These are phyloP conservation scores for Mimosa bimucronata DNA, from an alignment of 306 rosid species.

Conservation along the genomic window DNA sequence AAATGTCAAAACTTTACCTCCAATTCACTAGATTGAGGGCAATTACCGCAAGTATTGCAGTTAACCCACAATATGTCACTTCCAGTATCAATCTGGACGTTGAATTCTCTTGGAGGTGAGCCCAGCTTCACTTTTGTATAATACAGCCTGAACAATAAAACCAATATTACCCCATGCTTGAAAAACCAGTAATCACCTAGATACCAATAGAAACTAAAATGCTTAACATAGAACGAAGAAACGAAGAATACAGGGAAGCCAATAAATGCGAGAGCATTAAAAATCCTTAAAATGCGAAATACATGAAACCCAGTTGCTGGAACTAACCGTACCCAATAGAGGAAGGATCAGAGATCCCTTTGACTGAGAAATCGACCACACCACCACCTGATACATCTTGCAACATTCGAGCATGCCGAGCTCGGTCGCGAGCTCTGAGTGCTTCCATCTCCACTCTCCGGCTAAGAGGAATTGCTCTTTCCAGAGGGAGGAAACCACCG, in stretches of 20 bases:
- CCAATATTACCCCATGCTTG: constrained; percentile 36
- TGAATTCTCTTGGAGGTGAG: constrained; percentile 89
- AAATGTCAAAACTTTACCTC: constrained; percentile 56
- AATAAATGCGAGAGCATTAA: constrained; percentile 26
- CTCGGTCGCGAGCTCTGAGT: constrained; percentile 76
- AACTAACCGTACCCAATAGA: constrained; percentile 64
- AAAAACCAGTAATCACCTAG: neutral
- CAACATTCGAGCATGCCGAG: constrained; percentile 79
- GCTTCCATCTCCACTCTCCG: constrained; percentile 51
- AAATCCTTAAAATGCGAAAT: neutral
- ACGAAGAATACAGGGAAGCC: neutral
- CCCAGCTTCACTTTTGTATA: constrained; percentile 92
- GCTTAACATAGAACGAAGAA: neutral
- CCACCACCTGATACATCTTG: constrained; percentile 58
- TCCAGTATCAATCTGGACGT: constrained; percentile 93
- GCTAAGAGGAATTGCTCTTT: constrained; percentile 69
- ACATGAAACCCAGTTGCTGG: constrained; percentile 30
- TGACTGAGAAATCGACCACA: constrained; percentile 84
- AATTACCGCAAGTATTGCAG: constrained; percentile 81
- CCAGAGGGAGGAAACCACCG: constrained; percentile 59
- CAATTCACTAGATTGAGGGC: constrained; percentile 84
- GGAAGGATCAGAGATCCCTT: constrained; percentile 91
- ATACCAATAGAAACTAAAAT: constrained; percentile 13
- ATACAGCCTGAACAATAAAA: constrained; percentile 68
- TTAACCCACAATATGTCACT: constrained; percentile 93